Evolutionary conservation across 768 basidiomycete genomes (phyloP), one percentile per base, ranked within the genome.

Genomic region (Lepiota subincarnata): DNA sequence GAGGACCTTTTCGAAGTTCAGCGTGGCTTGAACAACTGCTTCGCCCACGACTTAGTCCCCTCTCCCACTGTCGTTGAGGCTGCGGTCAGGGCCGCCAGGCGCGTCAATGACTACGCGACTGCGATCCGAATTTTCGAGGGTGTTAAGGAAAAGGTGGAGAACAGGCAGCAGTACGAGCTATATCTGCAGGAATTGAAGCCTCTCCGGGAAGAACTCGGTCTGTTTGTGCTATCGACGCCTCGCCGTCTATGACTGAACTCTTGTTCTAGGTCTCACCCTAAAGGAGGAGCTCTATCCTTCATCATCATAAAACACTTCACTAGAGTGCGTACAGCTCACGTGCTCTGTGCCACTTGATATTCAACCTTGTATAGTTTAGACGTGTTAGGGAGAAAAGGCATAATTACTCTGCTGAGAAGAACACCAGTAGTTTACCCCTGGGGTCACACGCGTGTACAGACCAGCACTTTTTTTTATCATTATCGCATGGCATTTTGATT

Each of bases 11-110:
- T 99, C 67, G 97, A 99, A 78, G 89, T 99, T 59, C 96, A 99
- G 74, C 91, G 97, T 47, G 97, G 97, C 36, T 78, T 99, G 64
- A 98, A 99, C 80, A 99, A 99, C 81, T 98, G 95, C 77, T 99
- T 99, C 69, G 92, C 97, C 2, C 96, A 98, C 70, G 97, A 99
- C 71, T 83, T 97, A 58, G 94, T 97, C 12, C 93, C 93, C 4
- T 82, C 90, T 1, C 81, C 91, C 22, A 68, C 76, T 50, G 91
- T 96, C 62, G 73, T 95, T 50, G 92, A 94, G 73, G 89, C 91
- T 58, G 92, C 92, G 22, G 74, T 95, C 57, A 83, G 84, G 50
- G 93, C 94, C 53, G 83, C 91, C 18, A 79, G 97, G 59, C 83
- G 94, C 60, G 92, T 97, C 57, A 87, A 99, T 73, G 95, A 98